Base-by-base conservation (phyloP, 2,329 filamentous ascomycete species). In the Cytospora piceicola region DNA sequence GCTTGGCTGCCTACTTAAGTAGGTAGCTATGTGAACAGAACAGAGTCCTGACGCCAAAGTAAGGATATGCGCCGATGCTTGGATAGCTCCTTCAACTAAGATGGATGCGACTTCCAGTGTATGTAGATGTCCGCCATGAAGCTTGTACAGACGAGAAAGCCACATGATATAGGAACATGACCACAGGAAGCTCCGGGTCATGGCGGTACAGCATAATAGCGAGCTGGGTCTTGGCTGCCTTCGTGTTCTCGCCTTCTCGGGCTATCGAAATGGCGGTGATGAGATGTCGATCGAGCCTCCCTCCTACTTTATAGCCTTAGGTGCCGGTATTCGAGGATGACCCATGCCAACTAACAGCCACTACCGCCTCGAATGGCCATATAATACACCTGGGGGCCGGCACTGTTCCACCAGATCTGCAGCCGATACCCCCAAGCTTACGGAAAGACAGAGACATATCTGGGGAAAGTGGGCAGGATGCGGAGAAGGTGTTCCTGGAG, bases 181-280 rank as follows among this genome's bases (percentile, higher is more conserved):
- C 30, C 15, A 29, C 39, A 42, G 27, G 4, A 14, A 46, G 15
- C 32, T n/a, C 9, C 49, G 42, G 5, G 42, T 20, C 7, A 39
- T 39, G n/a, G 62, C 66, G 56, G 56, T 27, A 59, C 24, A 68
- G 57, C 29, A 53, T 60, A 51, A 53, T 52, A 63, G 59, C 59
- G 66, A 66, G 63, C 42, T 46, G 57, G 34, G 58, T 22, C 34
- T 54, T 51, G 34, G 53, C 27, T 32, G 24, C 15, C 29, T 20
- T 30, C 53, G 34, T 39, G 7, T 9, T 57, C 39, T 34, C 58
- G 63, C 52, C 57, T 15, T 49, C 46, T 66, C 66, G 66, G 66
- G 39, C 17, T 22, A 65, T 66, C 63, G 58, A 57, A 57, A 55
- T 9, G 53, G 66, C 66, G 63, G 63, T 32, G n/a, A 59, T 51